Base-by-base conservation (phyloP, 805 yeast genomes). In the Candida pini region DNA sequence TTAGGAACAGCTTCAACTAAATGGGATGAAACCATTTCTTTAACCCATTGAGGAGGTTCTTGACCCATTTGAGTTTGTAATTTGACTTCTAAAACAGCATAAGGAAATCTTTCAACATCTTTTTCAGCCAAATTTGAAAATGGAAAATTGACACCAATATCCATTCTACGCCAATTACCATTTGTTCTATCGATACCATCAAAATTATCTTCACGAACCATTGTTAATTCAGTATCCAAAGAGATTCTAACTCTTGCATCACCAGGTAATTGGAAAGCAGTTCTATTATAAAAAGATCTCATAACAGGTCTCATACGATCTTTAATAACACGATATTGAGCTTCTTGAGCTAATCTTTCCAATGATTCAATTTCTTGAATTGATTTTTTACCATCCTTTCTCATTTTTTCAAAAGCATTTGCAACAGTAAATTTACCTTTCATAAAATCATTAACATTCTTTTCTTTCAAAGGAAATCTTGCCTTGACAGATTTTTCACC, bases 401-500 rank as follows among this genome's bases (percentile, higher is more conserved):
- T 76, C 73, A 83, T 81, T 63, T 90, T 90, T 44, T 85, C 95
- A 64, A 90, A 90, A 2, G 84, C 95, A 60, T 88, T 92, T 29
- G 76, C 73, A 9, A 89, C 95, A 16, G 97, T 85, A 56, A 73
- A 88, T 33, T 76, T 76, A 47, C 98, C 99, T 23, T 66, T 63
- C 64, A 90, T 59, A 58, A 87, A 92, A 33, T 78, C 76, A 56
- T 92, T 92, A 33, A 90, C 88, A 54, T 87, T 74, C 58, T 82
- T 86, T 59, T 92, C 98, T 60, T 89, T 92, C 47, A 92, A 64
- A 15, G 90, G 80, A 63, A 92, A 92, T 59, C 98, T 76, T 5
- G 97, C 97, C 64, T 92, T 92, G 45, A 92, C 98, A n/a, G 96
- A 86, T 63, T 90, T 90, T 61, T 92, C 98, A 49, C 99, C 99